Conservation (phyloP, 352 stramenopile species). For the Aphanomyces astaci region DNA sequence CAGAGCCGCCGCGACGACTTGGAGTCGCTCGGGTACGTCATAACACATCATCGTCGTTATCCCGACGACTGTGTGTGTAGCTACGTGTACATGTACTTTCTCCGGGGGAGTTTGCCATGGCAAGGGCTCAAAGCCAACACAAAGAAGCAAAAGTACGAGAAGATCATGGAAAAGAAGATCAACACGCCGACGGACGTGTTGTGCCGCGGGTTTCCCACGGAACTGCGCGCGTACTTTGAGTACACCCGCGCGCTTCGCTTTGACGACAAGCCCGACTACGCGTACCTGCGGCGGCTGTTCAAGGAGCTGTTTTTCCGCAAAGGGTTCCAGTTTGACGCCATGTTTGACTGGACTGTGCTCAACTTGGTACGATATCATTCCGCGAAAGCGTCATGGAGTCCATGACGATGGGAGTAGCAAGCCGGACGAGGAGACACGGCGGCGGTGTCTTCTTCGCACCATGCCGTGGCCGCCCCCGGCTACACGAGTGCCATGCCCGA, state of each 20-base stretch:
- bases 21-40: slow-evolving; percentile 93
- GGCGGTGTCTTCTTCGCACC: not conserved
- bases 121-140: slow-evolving; percentile 96
- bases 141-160: slow-evolving; percentile 95
- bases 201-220: slow-evolving; percentile 91
- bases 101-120: slow-evolving; percentile 93
- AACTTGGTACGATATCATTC: slow-evolving; percentile 42
- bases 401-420: slow-evolving; percentile 1
- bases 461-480: not conserved
- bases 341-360: slow-evolving; percentile 99
- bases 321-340: slow-evolving; percentile 97
- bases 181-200: slow-evolving; percentile 88
- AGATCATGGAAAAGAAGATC: slow-evolving; percentile 99
- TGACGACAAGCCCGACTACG: slow-evolving; percentile 85
- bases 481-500: too few species aligned
- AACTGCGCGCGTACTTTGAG: slow-evolving; percentile 98
- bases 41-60: too few species aligned
- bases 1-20: slow-evolving; percentile 96
- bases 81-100: slow-evolving; percentile 89
- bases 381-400: too few species aligned
- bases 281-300: slow-evolving; percentile 93
- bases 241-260: slow-evolving; percentile 79
- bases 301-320: slow-evolving; percentile 99
- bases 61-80: not conserved
- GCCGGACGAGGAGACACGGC: not conserved